These are phyloP conservation scores for Biscogniauxia marginata DNA, from an alignment of 2,329 filamentous ascomycete species.

Conservation along the genomic window DNA sequence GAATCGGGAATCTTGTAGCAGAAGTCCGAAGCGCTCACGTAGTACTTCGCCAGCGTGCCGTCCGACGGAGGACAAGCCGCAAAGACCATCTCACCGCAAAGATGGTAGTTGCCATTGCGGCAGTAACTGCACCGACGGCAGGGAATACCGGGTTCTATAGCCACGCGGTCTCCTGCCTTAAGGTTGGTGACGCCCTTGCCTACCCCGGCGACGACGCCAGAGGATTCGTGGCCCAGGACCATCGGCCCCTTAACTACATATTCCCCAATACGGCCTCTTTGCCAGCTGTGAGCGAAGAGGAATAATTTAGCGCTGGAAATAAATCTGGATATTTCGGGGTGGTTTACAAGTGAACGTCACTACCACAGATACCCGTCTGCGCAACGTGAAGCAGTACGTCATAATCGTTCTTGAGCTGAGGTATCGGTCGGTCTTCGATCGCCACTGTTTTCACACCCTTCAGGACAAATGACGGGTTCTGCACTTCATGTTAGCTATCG, in stretches of 20 bases:
- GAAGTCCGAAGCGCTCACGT: slow-evolving; percentile 44
- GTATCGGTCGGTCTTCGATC: slow-evolving; percentile 38
- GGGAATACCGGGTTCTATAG: slow-evolving; percentile 48
- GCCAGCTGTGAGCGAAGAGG: slow-evolving; percentile 38
- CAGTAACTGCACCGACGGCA: slow-evolving; percentile 42
- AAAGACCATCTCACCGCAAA: slow-evolving; percentile 45
- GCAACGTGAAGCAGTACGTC: slow-evolving; percentile 44
- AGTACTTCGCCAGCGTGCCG: slow-evolving; percentile 50
- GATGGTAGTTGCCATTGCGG: slow-evolving; percentile 39
- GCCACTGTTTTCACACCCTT: slow-evolving; percentile 37
- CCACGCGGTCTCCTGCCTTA: slow-evolving; percentile 44
- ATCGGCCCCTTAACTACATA: slow-evolving; percentile 46
- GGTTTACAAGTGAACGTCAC: slow-evolving; percentile 30
- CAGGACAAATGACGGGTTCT: slow-evolving; percentile 42
- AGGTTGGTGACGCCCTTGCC: slow-evolving; percentile 41
- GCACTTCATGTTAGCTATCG: background rate
- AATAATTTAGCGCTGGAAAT: background rate
- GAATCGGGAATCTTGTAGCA: slow-evolving; percentile 45
- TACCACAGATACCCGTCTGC: slow-evolving; percentile 44
- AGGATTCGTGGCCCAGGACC: slow-evolving; percentile 47
- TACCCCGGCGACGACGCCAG: slow-evolving; percentile 41
- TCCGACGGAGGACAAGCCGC: slow-evolving; percentile 49
- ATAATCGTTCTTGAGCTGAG: slow-evolving; percentile 33
- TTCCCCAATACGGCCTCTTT: slow-evolving; percentile 46
- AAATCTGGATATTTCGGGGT: background rate